Conservation (phyloP, 2,329 filamentous ascomycete genomes). For the Fusarium chaquense region DNA sequence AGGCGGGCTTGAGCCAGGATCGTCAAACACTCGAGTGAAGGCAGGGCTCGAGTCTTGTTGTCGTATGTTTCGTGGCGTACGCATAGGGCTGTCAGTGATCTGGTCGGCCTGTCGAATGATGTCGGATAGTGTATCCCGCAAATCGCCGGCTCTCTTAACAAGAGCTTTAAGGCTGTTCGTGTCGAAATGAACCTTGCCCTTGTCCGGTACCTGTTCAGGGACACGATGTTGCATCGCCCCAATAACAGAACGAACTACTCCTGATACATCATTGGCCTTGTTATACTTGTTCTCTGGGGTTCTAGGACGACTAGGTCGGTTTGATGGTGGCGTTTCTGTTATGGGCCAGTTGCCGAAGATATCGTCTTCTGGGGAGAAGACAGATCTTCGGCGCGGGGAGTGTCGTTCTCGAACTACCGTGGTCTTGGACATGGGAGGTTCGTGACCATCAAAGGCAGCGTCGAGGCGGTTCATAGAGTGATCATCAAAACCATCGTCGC, state of each 20-base stretch:
- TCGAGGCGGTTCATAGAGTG: constrained; percentile 58
- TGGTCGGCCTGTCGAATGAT: constrained; percentile 70
- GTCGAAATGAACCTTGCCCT: constrained; percentile 71
- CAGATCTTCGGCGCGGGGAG: constrained; percentile 67
- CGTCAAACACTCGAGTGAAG: constrained; percentile 74
- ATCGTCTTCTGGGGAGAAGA: constrained; percentile 74
- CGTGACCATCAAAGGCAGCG: constrained; percentile 57
- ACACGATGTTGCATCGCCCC: constrained; percentile 71
- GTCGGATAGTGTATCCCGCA: constrained; percentile 71
- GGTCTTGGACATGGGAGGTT: constrained; percentile 61
- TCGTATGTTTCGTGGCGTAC: constrained; percentile 61
- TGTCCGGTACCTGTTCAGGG: constrained; percentile 53
- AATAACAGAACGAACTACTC: constrained; percentile 71
- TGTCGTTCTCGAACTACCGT: constrained; percentile 67
- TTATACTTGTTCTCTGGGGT: constrained; percentile 55
- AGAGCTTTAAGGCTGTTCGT: constrained; percentile 76
- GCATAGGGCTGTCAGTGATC: constrained; percentile 66
- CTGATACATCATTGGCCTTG: constrained; percentile 56
- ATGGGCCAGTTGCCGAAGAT: constrained; percentile 69
- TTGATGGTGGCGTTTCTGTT: constrained; percentile 51
- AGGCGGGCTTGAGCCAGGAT: constrained; percentile 68
- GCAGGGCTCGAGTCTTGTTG: constrained; percentile 71
- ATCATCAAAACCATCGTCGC: constrained; percentile 63
- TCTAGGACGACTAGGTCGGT: constrained; percentile 57
- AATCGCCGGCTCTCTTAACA: constrained; percentile 70